Conservation (phyloP, 148 eudicot genomes). For the Heliamphora exappendiculata region DNA sequence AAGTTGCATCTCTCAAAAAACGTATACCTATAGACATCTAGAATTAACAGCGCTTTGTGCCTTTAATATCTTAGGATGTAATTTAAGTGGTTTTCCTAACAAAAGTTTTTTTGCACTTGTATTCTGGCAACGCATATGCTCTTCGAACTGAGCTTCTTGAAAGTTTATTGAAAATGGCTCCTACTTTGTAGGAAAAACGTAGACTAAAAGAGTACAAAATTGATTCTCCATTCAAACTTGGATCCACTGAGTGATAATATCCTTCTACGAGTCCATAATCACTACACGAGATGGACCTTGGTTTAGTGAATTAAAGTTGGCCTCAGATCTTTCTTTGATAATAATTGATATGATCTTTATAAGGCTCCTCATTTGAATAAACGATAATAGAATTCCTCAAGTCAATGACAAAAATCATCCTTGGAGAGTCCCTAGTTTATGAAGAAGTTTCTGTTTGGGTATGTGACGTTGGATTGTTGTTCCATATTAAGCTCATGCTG, state of each 20-base stretch:
- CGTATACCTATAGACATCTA: neutral
- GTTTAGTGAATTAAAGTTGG: neutral
- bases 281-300: neutral
- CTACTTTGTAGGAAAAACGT: constrained; percentile 86
- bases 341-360: too few species aligned
- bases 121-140: constrained; percentile 70
- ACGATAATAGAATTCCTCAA: too few species aligned
- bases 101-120: neutral
- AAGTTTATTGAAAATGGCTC: constrained; percentile 89
- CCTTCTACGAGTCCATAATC: neutral
- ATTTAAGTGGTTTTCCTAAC: neutral
- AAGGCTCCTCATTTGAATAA: too few species aligned
- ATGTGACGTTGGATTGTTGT: too few species aligned
- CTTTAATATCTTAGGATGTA: neutral
- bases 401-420: too few species aligned
- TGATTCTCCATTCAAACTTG: constrained; percentile 84
- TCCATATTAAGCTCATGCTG: too few species aligned
- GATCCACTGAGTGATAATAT: constrained; percentile 69
- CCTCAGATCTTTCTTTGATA: too few species aligned
- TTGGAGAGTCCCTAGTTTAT: too few species aligned
- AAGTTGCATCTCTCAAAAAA: neutral
- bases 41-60: neutral
- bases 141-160: constrained; percentile 91
- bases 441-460: too few species aligned
- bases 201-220: constrained; percentile 79